Conservation (phyloP, 2,329 filamentous ascomycete species). For the Cladosporium sp. region DNA sequence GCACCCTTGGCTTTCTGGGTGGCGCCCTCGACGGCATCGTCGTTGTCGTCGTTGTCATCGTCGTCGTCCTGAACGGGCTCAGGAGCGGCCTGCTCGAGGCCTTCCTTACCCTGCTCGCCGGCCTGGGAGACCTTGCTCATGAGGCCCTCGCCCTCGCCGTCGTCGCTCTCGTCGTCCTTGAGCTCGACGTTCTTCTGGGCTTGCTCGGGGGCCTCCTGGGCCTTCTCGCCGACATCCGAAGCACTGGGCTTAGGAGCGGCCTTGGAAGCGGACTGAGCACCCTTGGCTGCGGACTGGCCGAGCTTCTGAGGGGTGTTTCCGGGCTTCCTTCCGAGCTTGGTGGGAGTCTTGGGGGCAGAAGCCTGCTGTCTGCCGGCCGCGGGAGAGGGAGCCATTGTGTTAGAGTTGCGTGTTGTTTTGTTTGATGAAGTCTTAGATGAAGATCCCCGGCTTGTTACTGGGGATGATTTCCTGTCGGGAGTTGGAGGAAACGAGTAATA, state of each 20-base stretch:
- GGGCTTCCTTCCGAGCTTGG: slow-evolving; percentile 46
- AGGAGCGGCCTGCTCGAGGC: slow-evolving; percentile 42
- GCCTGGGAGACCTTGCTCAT: slow-evolving; percentile 46
- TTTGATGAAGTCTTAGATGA: slow-evolving; percentile 9
- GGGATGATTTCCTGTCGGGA: slow-evolving; percentile 40
- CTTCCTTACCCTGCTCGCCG: slow-evolving; percentile 41
- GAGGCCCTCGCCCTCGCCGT: slow-evolving; percentile 32
- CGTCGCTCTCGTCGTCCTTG: slow-evolving; percentile 34
- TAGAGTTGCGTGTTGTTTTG: slow-evolving; percentile 25
- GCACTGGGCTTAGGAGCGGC: slow-evolving; percentile 26
- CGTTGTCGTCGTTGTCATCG: slow-evolving; percentile 38
- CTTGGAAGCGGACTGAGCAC: slow-evolving; percentile 11
- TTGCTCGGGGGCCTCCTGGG: slow-evolving; percentile 36
- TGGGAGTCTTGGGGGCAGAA: slow-evolving; percentile 45
- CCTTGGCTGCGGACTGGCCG: slow-evolving; percentile 33
- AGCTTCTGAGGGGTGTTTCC: slow-evolving; percentile 36
- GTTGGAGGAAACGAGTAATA: slow-evolving; percentile 51
- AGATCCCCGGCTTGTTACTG: slow-evolving; percentile 15
- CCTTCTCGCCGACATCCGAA: slow-evolving; percentile 19
- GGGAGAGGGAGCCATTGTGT: slow-evolving; percentile 47
- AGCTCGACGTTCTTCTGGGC: slow-evolving; percentile 32
- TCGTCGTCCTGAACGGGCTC: slow-evolving; percentile 43
- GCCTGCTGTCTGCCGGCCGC: slow-evolving; percentile 45
- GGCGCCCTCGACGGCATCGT: slow-evolving; percentile 33
- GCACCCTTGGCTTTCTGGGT: slow-evolving; percentile 42